A percentile compares a stretch with the other conserved stretches of the same genome.
Evolutionary conservation across 768 basidiomycete species (phyloP).

Genomic region (Boletus vinaceobasis): DNA sequence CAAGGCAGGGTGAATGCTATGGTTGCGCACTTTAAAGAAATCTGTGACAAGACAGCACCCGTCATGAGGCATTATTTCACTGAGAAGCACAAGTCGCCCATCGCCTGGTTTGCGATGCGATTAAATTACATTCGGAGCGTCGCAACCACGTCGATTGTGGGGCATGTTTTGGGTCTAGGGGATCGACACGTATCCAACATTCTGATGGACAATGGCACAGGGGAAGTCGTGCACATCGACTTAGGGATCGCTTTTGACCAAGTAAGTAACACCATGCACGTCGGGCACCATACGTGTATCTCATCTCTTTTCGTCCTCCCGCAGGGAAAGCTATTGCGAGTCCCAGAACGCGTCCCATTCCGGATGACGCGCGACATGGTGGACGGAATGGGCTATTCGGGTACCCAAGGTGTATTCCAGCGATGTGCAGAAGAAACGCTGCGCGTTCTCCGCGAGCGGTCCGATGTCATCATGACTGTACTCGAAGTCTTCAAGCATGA

Average conservation of each 20-base stretch:
- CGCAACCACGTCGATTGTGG: constrained; percentile 91
- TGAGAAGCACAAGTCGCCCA: constrained; percentile 82
- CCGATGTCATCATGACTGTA: constrained; percentile 88
- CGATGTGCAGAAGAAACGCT: constrained; percentile 94
- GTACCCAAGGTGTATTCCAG: constrained; percentile 92
- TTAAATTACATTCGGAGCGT: constrained; percentile 89
- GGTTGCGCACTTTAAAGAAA: constrained; percentile 35
- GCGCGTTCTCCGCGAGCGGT: constrained; percentile 80
- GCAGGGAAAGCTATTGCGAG: constrained; percentile 75
- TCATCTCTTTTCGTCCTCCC: neutral
- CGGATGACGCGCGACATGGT: constrained; percentile 91
- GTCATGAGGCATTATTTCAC: constrained; percentile 96
- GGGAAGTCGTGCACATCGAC: constrained; percentile 94
- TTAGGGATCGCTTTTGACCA: constrained; percentile 96
- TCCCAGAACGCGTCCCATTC: constrained; percentile 93
- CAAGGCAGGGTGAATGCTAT: constrained; percentile 30
- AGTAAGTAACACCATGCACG: constrained; percentile 35
- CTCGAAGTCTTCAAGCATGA: constrained; percentile 97
- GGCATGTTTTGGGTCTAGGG: constrained; percentile 87
- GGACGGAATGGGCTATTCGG: constrained; percentile 88
- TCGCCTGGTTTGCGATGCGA: constrained; percentile 89
- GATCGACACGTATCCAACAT: constrained; percentile 94
- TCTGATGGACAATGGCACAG: constrained; percentile 74
- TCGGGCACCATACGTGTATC: neutral
- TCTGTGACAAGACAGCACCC: constrained; percentile 57